Percentiles rank a stretch among this genome's conserved stretches.
Conservation (phyloP, 202 grass and related monocot species). For the Eragrostis tef region DNA sequence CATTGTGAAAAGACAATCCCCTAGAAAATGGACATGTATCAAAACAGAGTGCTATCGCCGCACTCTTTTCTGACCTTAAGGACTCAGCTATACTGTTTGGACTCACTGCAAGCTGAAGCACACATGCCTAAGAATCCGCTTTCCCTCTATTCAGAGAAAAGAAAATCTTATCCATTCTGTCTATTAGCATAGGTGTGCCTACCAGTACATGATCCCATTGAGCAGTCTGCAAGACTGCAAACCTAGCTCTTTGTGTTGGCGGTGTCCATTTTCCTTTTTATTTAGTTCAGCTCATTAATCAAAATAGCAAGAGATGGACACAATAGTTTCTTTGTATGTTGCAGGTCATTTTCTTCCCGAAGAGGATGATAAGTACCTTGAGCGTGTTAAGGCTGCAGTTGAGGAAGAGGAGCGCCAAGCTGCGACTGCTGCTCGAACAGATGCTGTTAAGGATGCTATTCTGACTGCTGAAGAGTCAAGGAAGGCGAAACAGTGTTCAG, state of each 20-base stretch:
- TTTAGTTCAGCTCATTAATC: background rate
- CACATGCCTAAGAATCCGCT: background rate
- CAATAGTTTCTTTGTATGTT: slow-evolving; percentile 31
- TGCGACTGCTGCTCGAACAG: slow-evolving; percentile 70
- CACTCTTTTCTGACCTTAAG: slow-evolving; percentile 24
- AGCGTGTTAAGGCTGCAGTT: slow-evolving; percentile 91
- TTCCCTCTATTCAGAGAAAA: background rate
- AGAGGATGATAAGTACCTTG: slow-evolving; percentile 96
- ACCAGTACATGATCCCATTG: background rate
- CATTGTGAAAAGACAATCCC: slow-evolving; percentile 6
- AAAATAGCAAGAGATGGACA: slow-evolving; percentile 4
- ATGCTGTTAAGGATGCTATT: slow-evolving; percentile 89
- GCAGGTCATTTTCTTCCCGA: slow-evolving; percentile 97
- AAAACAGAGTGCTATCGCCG: background rate
- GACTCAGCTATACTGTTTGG: background rate
- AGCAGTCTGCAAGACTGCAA: background rate
- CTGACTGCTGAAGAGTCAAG: slow-evolving; percentile 81
- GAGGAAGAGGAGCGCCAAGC: slow-evolving; percentile 95
- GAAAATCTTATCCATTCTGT: background rate
- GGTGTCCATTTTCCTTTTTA: background rate
- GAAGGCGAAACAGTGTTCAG: slow-evolving; percentile 51
- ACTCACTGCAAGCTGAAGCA: slow-evolving; percentile 13
- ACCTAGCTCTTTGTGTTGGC: slow-evolving; percentile 31
- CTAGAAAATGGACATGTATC: background rate
- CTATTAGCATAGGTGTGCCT: background rate